Evolutionary conservation across 2,329 filamentous ascomycete genomes (phyloP).

Genomic region (Graphiopsis chlorocephala): DNA sequence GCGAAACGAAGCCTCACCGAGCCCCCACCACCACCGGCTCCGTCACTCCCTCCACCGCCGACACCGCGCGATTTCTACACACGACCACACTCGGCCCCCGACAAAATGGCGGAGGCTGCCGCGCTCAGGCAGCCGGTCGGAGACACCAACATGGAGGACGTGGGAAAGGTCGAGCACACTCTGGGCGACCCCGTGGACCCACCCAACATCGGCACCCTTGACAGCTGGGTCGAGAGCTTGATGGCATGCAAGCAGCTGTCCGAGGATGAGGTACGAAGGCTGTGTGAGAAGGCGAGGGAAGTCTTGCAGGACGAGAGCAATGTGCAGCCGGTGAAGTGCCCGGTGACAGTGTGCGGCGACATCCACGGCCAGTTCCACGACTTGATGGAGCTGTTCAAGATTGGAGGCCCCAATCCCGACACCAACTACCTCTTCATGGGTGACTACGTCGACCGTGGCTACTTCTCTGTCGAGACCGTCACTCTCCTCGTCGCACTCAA

Average conservation of each 20-base stretch:
- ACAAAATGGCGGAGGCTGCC: conserved; percentile 30
- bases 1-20: conserved; percentile 13
- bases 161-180: conserved; percentile 75
- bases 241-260: conserved; percentile 98
- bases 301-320: conserved; percentile 97
- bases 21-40: conserved; percentile 12
- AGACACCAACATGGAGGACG: conserved; percentile 99
- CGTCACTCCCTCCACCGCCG: conserved; percentile 6
- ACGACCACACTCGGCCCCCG: neutral
- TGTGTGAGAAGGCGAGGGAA: conserved; percentile 98
- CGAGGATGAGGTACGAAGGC: conserved; percentile 88
- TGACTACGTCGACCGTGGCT: conserved; percentile 97
- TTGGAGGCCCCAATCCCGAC: conserved; percentile 94
- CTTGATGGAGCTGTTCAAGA: conserved; percentile 99
- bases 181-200: conserved; percentile 75
- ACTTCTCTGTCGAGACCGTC: conserved; percentile 98
- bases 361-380: conserved; percentile 99
- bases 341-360: conserved; percentile 96
- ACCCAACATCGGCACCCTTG: conserved; percentile 84
- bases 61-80: neutral
- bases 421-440: conserved; percentile 99
- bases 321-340: conserved; percentile 99
- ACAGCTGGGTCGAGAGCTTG: conserved; percentile 97
- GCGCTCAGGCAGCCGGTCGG: conserved; percentile 30
- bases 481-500: conserved; percentile 94